phyloP scores from a whole-genome alignment of 1,284 basidiomycete species.

The Xanthoconium separans region DNA sequence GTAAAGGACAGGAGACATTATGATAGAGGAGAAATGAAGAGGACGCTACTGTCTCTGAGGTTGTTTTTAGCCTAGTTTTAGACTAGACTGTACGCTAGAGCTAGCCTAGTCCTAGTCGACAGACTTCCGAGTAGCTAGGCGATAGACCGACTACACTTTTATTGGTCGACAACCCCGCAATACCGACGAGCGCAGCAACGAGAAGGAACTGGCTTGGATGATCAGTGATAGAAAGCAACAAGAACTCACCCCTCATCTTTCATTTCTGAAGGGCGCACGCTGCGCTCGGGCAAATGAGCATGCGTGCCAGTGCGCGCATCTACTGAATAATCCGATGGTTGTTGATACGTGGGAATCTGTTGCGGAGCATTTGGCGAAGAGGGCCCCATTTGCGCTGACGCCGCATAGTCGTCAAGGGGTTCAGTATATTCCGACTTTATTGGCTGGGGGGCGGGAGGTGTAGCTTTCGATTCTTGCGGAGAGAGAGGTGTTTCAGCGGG shows the following conservation, averaged over 20 bases:
- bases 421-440: constrained; percentile 24
- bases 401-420: constrained; percentile 18
- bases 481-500: constrained; percentile 13
- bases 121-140: constrained; percentile 38
- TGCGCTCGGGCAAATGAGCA: constrained; percentile 55
- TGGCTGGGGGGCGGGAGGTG: constrained; percentile 15
- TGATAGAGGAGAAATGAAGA: constrained; percentile 54
- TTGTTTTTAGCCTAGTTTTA: constrained; percentile 66
- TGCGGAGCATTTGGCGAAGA: constrained; percentile 44
- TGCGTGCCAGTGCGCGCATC: constrained; percentile 35
- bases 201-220: constrained; percentile 8
- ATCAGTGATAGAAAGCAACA: constrained; percentile 5
- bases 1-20: constrained; percentile 65
- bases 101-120: constrained; percentile 65
- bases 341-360: constrained; percentile 75
- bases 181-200: constrained; percentile 27
- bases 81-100: constrained; percentile 62
- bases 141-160: constrained; percentile 55
- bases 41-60: constrained; percentile 71
- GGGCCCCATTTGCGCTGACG: constrained; percentile 20
- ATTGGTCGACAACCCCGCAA: constrained; percentile 31
- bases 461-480: constrained; percentile 20
- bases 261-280: constrained; percentile 89
- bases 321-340: constrained; percentile 54
- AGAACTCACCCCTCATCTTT: constrained; percentile 95